These are phyloP conservation scores for Xylariaceae sp. DNA, from an alignment of 2,329 filamentous ascomycete species.

Conservation along the genomic window DNA sequence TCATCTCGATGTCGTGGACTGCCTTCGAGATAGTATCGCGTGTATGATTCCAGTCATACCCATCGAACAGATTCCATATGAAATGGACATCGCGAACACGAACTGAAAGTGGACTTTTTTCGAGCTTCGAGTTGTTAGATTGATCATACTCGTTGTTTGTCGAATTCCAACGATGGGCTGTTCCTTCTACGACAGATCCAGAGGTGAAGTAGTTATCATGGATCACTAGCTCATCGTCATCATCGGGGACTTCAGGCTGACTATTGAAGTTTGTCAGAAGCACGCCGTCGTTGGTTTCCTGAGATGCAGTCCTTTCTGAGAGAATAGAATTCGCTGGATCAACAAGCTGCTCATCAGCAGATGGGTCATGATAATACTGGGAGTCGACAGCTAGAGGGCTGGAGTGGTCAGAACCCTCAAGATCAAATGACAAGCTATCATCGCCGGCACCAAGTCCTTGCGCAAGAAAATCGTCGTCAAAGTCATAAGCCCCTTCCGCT, in stretches of 20 bases:
- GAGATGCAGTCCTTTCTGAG: slow-evolving; percentile 37
- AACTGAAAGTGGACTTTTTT: slow-evolving; percentile 69
- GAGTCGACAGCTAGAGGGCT: slow-evolving; percentile 39
- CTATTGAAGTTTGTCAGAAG: slow-evolving; percentile 41
- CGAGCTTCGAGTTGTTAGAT: slow-evolving; percentile 57
- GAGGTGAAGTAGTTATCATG: slow-evolving; percentile 74
- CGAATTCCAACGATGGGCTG: slow-evolving; percentile 77
- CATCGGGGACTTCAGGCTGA: slow-evolving; percentile 42
- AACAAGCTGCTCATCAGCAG: slow-evolving; percentile 45
- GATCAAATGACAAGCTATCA: slow-evolving; percentile 35
- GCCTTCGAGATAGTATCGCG: slow-evolving; percentile 82
- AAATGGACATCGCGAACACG: slow-evolving; percentile 82
- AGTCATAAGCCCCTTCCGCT: slow-evolving; percentile 58
- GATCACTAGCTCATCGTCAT: slow-evolving; percentile 59
- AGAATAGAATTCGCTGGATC: slow-evolving; percentile 39
- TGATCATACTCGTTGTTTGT: slow-evolving; percentile 69
- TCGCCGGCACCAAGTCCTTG: slow-evolving; percentile 44
- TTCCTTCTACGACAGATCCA: slow-evolving; percentile 56
- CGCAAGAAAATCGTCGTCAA: slow-evolving; percentile 59
- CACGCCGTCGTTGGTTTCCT: slow-evolving; percentile 44
- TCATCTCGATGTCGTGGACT: slow-evolving; percentile 80
- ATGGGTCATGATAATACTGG: slow-evolving; percentile 45
- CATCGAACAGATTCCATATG: slow-evolving; percentile 97
- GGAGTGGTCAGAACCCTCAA: slow-evolving; percentile 32
- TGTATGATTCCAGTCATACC: slow-evolving; percentile 92